These are phyloP conservation scores for Aleurites moluccanus DNA, from an alignment of 441 rosid genomes.

Conservation along the genomic window DNA sequence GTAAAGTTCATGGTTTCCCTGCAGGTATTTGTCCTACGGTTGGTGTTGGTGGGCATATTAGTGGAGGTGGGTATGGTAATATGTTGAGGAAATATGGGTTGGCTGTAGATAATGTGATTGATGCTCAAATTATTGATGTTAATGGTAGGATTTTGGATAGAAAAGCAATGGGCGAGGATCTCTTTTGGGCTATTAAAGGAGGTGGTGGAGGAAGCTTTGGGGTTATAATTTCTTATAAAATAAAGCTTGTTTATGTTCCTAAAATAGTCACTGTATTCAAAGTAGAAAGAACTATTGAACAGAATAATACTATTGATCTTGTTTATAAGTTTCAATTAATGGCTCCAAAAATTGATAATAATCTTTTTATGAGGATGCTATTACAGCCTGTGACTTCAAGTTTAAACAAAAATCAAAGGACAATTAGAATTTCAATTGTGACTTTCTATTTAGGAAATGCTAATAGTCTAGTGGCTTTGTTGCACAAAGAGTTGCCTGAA, in stretches of 20 bases:
- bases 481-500: no score
- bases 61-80: slow-evolving; percentile 70
- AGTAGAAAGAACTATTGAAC: slow-evolving; percentile 31
- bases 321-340: slow-evolving; percentile 37
- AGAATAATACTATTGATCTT: slow-evolving; percentile 34
- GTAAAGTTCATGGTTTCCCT: slow-evolving; percentile 53
- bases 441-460: slow-evolving; percentile 47
- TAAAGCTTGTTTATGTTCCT: slow-evolving; percentile 60
- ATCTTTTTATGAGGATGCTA: slow-evolving; percentile 56
- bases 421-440: slow-evolving; percentile 38
- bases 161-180: slow-evolving; percentile 66
- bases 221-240: slow-evolving; percentile 51
- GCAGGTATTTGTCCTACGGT: slow-evolving; percentile 70
- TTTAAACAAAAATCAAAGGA: slow-evolving; percentile 31
- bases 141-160: slow-evolving; percentile 50
- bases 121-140: slow-evolving; percentile 60
- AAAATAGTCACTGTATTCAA: slow-evolving; percentile 50
- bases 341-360: slow-evolving; percentile 35
- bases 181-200: slow-evolving; percentile 76
- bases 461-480: slow-evolving; percentile 25
- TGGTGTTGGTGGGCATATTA: slow-evolving; percentile 68
- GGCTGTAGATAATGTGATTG: slow-evolving; percentile 49
- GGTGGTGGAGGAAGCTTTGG: slow-evolving; percentile 77
- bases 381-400: slow-evolving; percentile 33
- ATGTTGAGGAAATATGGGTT: slow-evolving; percentile 59